Evolutionary conservation across 2,329 filamentous ascomycete species (phyloP), one percentile per base, ranked within the genome.

Genomic region (Penicillium sp.): DNA sequence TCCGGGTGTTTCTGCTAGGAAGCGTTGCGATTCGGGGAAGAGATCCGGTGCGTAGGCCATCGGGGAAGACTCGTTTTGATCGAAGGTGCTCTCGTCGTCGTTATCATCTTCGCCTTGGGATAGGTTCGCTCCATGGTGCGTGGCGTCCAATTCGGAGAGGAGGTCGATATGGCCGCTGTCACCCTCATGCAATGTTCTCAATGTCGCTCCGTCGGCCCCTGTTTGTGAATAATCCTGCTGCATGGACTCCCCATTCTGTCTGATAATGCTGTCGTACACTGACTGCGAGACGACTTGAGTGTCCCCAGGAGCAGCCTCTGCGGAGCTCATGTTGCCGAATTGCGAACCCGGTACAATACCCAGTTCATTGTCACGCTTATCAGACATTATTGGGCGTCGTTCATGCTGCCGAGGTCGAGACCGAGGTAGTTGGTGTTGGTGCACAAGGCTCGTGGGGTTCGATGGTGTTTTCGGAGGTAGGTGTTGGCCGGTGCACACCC

Each of bases 71-170:
- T 72, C 65, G 23, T 62, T 67, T 13, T 63, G 58, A 21, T 68
- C 71, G 39, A 65, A 68, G 34, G 63, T 69, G 52, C 60, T 66
- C 52, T 66, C 68, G 21, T 75, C 70, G 42, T 74, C 70, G 53
- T 68, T 67, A n/a, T 75, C 72, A 47, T 74, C 69, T 54, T 67
- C 29, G 76, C 90, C 52, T 82, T 90, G 58, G 82, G 60, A 62
- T 39, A 65, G 60, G 16, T 58, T 60, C 31, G 50, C 46, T 39
- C 59, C 60, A 8, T 59, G 56, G 40, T 61, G 65, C 23, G 62
- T 58, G 29, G 64, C 62, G 15, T 71, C 70, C 39, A 77, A 70
- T 37, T 69, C 73, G 12, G 72, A 70, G 25, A 77, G 58, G 16
- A 79, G 57, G 56, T 79, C 72, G 45, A 78, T 65, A 65, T 77